Evolutionary conservation across 805 yeast species (phyloP).

Genomic region (Candida nanaspora): DNA sequence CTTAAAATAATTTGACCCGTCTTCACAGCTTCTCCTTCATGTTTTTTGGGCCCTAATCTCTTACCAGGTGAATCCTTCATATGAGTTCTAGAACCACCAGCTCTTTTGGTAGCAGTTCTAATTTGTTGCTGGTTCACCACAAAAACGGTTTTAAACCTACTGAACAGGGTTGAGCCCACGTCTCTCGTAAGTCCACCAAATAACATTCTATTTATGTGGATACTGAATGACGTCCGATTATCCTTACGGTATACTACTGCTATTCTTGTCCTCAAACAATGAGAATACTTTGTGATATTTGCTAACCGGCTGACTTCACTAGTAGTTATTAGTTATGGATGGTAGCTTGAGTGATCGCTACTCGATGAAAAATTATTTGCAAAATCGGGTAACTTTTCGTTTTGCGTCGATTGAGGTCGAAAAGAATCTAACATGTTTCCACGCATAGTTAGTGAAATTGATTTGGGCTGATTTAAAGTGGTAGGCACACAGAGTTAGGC

Average conservation of each 20-base stretch:
- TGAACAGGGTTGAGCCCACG: not conserved
- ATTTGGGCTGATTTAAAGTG: too few species aligned
- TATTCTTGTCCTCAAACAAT: too few species aligned
- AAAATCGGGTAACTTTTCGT: not conserved
- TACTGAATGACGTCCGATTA: not conserved
- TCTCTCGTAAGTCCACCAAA: not conserved
- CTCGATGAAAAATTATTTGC: not conserved
- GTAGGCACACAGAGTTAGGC: too few species aligned
- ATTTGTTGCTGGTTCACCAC: constrained; percentile 30
- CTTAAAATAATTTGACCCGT: constrained; percentile 86
- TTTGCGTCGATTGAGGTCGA: too few species aligned
- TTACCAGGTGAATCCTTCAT: constrained; percentile 95
- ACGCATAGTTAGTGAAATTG: too few species aligned
- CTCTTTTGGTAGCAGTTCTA: constrained; percentile 90
- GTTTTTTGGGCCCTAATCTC: constrained; percentile 83
- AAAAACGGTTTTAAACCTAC: not conserved
- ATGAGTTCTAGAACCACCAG: constrained; percentile 90
- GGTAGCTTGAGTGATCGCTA: too few species aligned
- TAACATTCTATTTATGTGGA: not conserved
- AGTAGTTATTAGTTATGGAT: too few species aligned
- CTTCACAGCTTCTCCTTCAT: constrained; percentile 69
- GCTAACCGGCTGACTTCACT: too few species aligned
- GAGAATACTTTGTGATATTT: too few species aligned
- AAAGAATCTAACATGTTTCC: too few species aligned
- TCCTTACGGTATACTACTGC: too few species aligned